A percentile compares a stretch with the other conserved stretches of the same genome.
These are phyloP conservation scores for Dictyostelium gargantuum DNA, from an alignment of 208 protist species.

Conservation along the genomic window DNA sequence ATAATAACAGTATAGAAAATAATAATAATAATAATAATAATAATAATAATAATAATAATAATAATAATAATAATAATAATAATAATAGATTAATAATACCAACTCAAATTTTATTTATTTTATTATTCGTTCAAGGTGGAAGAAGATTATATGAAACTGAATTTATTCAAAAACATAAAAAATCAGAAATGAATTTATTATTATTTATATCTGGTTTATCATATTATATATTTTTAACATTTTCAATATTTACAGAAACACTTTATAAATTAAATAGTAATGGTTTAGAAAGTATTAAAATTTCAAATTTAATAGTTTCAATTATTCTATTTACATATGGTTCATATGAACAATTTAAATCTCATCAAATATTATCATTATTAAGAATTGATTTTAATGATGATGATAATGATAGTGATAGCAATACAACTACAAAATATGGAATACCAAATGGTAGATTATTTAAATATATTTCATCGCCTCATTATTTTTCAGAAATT, in stretches of 20 bases:
- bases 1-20: no score
- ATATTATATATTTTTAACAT: slow-evolving; percentile 18
- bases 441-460: background rate
- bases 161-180: slow-evolving; percentile 3
- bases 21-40: background rate
- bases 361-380: background rate
- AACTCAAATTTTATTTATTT: background rate
- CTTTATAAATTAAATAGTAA: background rate
- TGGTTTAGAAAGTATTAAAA: background rate
- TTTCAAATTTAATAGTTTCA: background rate
- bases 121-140: background rate
- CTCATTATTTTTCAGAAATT: slow-evolving; percentile 9
- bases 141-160: slow-evolving; percentile 25
- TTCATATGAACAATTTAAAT: background rate
- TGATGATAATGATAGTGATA: background rate
- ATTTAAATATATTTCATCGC: background rate
- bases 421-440: background rate
- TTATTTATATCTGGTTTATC: slow-evolving; percentile 15
- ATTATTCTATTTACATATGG: background rate
- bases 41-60: background rate
- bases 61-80: background rate
- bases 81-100: background rate
- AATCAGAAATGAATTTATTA: background rate
- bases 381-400: background rate
- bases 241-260: background rate